These are phyloP conservation scores for Beauveria bassiana DNA, from an alignment of 2,329 filamentous ascomycete species.

Conservation along the genomic window DNA sequence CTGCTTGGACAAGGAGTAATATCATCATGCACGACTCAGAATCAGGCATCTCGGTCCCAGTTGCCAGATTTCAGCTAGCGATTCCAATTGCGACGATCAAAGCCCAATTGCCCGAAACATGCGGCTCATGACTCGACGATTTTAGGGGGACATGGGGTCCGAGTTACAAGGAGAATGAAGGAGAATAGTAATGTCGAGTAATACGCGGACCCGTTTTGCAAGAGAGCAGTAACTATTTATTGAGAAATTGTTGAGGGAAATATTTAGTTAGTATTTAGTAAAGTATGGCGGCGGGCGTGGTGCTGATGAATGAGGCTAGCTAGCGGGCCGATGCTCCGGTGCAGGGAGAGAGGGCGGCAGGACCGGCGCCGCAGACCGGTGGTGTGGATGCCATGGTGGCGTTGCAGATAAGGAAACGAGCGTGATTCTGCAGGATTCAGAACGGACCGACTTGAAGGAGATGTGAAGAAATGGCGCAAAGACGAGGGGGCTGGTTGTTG, in stretches of 20 bases:
- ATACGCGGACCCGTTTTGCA: not conserved
- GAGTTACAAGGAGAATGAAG: not conserved
- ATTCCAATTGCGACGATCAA: too few species aligned
- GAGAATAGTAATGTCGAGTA: not conserved
- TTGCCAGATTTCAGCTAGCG: not conserved
- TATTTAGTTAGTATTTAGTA: not conserved
- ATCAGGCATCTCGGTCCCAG: not conserved
- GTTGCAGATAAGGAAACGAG: not conserved
- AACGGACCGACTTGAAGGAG: slow-evolving; percentile 1
- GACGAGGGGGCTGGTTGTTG: not conserved
- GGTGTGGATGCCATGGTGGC: not conserved
- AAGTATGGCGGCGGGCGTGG: not conserved
- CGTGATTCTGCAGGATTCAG: not conserved
- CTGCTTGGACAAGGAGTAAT: not conserved
- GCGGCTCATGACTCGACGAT: not conserved
- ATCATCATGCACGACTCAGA: not conserved
- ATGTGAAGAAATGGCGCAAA: slow-evolving; percentile 1
- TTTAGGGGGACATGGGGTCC: not conserved
- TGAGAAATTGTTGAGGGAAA: slow-evolving; percentile 6
- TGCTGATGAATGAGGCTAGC: slow-evolving; percentile 8
- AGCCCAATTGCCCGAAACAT: not conserved
- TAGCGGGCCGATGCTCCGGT: slow-evolving; percentile 10
- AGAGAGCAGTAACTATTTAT: not conserved
- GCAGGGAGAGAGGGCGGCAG: not conserved
- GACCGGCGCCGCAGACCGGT: slow-evolving; percentile 2